Evolutionary conservation across 2,329 filamentous ascomycete species (phyloP), one percentile per base, ranked within the genome.

Genomic region (Verticillium zaregamsianum): DNA sequence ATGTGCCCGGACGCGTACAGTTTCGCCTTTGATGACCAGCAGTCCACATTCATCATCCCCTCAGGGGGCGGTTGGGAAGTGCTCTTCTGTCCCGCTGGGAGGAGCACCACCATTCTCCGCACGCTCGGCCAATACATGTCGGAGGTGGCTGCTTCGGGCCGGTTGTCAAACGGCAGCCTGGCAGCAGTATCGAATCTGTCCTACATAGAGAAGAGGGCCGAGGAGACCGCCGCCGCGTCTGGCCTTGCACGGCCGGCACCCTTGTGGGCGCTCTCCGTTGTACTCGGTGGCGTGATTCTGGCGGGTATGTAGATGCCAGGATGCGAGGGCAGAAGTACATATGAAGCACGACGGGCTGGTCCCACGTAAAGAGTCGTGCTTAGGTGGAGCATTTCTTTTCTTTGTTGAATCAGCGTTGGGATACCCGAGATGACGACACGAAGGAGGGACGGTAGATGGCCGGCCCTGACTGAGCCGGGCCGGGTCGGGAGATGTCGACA

Each of bases 1-100:
- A 82, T 94, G 14, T 96, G 92, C 71, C 91, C 92, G 1, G 92
- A 96, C 74, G 91, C 91, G 3, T 96, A 95, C 76, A 92, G 89
- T 69, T 96, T 85, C 72, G 88, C 90, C 58, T 86, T 85, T 73
- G 83, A 86, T 66, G 84, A 87, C 68, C 76, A 79, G 64, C 77
- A 78, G 33, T 85, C 82, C 17, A 88, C 86, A 0, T 89, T 88
- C 67, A 85, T 86, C 67, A 79, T 88, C 39, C 86, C 86, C 2
- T 79, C 74, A 12, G 91, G 91, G 20, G 90, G 89, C 25, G 90
- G 90, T 0, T 95, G 90, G 80, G 86, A 93, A 72, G 82, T 95
- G 15, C 82, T 90, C 11, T 91, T 95, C 73, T 95, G 92, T 72
- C 92, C 92, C 1, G 71, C 70, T 14, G 85, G 85, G 11, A 73